Evolutionary conservation across 331 rosid species (phyloP).

Genomic region (Malus hybrid): DNA sequence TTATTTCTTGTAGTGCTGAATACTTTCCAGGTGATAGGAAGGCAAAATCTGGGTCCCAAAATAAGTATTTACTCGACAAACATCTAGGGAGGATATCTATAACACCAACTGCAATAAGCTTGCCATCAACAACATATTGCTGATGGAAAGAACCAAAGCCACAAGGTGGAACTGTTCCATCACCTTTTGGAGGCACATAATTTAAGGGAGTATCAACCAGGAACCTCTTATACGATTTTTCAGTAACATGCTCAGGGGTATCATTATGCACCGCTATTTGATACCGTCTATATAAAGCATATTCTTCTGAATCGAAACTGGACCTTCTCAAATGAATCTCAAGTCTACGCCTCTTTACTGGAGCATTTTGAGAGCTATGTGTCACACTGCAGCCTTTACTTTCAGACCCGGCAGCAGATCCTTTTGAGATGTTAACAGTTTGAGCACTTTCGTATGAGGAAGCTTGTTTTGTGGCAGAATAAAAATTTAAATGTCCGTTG

Average conservation of each 20-base stretch:
- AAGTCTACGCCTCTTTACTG: slow-evolving; percentile 41
- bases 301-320: slow-evolving; percentile 77
- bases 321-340: slow-evolving; percentile 72
- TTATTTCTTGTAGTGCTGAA: slow-evolving; percentile 81
- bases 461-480: slow-evolving; percentile 40
- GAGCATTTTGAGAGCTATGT: slow-evolving; percentile 22
- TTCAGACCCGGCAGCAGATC: slow-evolving; percentile 23
- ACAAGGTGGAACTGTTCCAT: slow-evolving; percentile 68
- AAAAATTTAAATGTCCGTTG: slow-evolving; percentile 87
- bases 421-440: slow-evolving; percentile 22
- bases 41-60: slow-evolving; percentile 98
- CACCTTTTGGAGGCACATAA: slow-evolving; percentile 51
- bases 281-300: slow-evolving; percentile 54
- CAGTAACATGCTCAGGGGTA: slow-evolving; percentile 51
- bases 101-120: slow-evolving; percentile 91
- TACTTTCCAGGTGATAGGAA: slow-evolving; percentile 93
- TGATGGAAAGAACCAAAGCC: slow-evolving; percentile 99
- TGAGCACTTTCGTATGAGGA: slow-evolving; percentile 26
- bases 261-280: slow-evolving; percentile 81
- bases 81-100: slow-evolving; percentile 87
- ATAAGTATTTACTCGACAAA: slow-evolving; percentile 88
- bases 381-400: slow-evolving; percentile 27
- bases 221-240: slow-evolving; percentile 61
- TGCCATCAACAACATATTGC: slow-evolving; percentile 73
- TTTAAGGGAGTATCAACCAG: slow-evolving; percentile 74